Conservation (phyloP, 129 eudicot species). For the Lonicera japonica region DNA sequence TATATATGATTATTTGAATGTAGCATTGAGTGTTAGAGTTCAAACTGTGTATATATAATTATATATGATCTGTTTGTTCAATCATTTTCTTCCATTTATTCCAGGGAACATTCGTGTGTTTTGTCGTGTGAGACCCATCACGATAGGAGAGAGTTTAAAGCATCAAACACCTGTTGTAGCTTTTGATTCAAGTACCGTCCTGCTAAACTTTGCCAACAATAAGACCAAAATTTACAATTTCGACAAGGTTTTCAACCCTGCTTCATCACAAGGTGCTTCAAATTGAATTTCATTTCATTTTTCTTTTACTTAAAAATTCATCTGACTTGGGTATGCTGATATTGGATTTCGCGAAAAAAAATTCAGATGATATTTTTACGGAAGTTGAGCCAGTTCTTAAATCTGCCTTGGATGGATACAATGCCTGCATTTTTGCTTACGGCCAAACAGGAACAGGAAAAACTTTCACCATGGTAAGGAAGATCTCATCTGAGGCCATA, state of each 20-base stretch:
- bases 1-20: too few species aligned
- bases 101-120: constrained; percentile 11
- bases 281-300: background rate
- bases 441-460: constrained; percentile 3
- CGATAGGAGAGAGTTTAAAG: background rate
- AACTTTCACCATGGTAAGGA: background rate
- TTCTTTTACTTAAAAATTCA: too few species aligned
- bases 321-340: background rate
- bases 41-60: too few species aligned
- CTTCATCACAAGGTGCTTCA: constrained; percentile 8
- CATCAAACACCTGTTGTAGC: constrained; percentile 5
- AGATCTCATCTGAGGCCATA: too few species aligned
- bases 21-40: too few species aligned
- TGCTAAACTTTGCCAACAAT: constrained; percentile 2
- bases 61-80: too few species aligned
- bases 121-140: constrained; percentile 10
- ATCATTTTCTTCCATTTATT: background rate
- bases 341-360: background rate
- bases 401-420: constrained; percentile 6
- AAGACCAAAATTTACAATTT: constrained; percentile 4
- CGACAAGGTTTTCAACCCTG: constrained; percentile 12
- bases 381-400: constrained; percentile 10
- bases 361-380: constrained; percentile 3
- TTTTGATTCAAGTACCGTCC: background rate
- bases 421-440: constrained; percentile 2